Base-by-base conservation (phyloP, 768 basidiomycete genomes). In the Trichaptum fuscoviolaceum region DNA sequence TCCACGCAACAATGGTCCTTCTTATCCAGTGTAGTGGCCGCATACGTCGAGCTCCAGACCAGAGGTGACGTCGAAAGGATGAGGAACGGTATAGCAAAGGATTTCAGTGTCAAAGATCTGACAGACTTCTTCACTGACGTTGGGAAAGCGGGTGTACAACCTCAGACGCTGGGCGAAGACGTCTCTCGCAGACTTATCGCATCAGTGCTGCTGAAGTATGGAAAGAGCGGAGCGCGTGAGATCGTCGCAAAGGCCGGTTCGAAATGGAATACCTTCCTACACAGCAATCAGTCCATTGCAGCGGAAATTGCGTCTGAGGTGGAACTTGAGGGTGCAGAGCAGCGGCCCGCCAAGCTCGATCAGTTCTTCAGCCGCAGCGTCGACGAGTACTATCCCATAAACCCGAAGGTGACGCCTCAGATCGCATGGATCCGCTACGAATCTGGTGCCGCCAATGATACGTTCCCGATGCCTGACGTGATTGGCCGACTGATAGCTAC, bases 401-500 rank as follows among this genome's bases (percentile, higher is more conserved):
- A 74, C 60, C 66, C 71, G 12, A 69, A 74, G 1, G 69, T 77
- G 42, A 71, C 76, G 25, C 66, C 79, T 64, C 42, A 72, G 36
- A 71, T 76, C 9, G 87, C 87, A 1, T 92, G 84, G 72, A 69
- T 73, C 3, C 73, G 80, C 8, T 84, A 92, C 73, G 74, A 82
- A 66, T 68, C 74, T 2, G 85, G 82, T 8, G 67, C 85, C n/a
- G 64, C 75, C 27, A 70, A 72, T 2, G 81, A 83, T 24, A 70
- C 81, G 9, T 84, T 83, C 61, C 89, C 92, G 1, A 73, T 79
- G 8, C 79, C 86, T 1, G 75, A 75, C 15, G 79, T 81, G 7
- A 72, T 95, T 27, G 86, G 84, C 18, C 80, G 81, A 12, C 77
- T 97, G 25, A 88, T 96, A 71, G 84, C 87, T 66, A 77, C 78